phyloP scores from a whole-genome alignment of 192 early-diverging fungal genomes.

The Cladochytrium replicatum region DNA sequence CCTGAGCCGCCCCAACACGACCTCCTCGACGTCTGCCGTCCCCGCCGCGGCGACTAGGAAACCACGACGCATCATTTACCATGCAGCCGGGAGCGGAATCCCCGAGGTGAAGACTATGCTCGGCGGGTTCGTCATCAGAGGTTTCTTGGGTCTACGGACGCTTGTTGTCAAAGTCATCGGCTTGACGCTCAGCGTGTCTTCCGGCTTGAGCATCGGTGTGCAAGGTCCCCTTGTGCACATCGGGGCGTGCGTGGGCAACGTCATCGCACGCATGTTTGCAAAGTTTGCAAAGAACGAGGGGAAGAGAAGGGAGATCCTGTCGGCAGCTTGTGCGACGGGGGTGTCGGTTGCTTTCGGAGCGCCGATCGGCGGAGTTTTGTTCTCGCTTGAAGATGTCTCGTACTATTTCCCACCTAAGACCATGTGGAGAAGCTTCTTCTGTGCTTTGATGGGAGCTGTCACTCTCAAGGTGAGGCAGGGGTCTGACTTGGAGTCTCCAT shows the following conservation, averaged over 20 bases:
- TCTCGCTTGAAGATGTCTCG: conserved; percentile 72
- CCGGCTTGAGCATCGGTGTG: conserved; percentile 26
- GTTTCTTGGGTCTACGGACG: conserved; percentile 75
- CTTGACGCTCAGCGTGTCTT: conserved; percentile 32
- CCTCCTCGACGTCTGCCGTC: not conserved
- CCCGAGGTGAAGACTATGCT: conserved; percentile 86
- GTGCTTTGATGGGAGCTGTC: conserved; percentile 78
- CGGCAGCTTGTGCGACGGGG: conserved; percentile 74
- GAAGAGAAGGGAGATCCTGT: conserved; percentile 28
- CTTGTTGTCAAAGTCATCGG: conserved; percentile 73
- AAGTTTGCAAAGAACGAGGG: conserved; percentile 68
- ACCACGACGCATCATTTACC: conserved; percentile 6
- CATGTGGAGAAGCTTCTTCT: conserved; percentile 89
- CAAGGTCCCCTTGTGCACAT: conserved; percentile 90
- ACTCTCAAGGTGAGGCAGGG: conserved; percentile 48
- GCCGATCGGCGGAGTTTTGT: conserved; percentile 76
- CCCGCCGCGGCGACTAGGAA: not conserved
- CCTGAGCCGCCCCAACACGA: conserved; percentile 1
- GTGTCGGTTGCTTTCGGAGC: conserved; percentile 91
- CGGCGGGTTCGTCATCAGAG: conserved; percentile 85
- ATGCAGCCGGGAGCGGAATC: conserved; percentile 56
- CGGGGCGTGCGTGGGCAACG: conserved; percentile 76
- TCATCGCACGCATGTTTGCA: conserved; percentile 61
- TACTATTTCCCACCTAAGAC: conserved; percentile 82
- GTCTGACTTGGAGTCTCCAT: not conserved